Base-by-base conservation (phyloP, 331 rosid species). In the Dryas integrifolia region DNA sequence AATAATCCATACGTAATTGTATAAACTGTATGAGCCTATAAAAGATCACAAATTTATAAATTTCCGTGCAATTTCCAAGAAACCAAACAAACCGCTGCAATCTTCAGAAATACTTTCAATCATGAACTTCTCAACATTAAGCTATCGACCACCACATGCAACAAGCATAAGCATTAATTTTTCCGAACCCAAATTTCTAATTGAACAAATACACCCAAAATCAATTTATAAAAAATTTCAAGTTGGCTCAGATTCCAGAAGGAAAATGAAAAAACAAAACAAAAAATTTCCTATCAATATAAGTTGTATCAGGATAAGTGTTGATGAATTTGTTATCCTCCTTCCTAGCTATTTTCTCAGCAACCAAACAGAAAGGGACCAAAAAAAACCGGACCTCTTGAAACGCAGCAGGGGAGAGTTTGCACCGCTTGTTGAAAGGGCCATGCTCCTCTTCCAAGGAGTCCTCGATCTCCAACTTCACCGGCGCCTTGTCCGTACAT, bases 391-490 rank as follows among this genome's bases (percentile, higher is more conserved):
- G 9, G 79, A 92, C 97, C 92, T 88, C 85, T 15, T 72, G 85
- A 49, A 66, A 72, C 24, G 24, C 24, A 67, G 74, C 59, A 16
- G 67, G 63, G 30, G 85, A 74, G 72, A 69, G 69, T 67, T 82
- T 92, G 69, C 72, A 63, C 12, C 89, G 87, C 81, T 85, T 85
- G 69, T 35, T 40, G 66, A 83, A 58, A 9, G 87, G 87, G 12
- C 76, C 87, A 21, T 80, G 78, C 58, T 82, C 87, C 15, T 82
- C 87, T 41, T 85, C 85, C 55, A 85, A 64, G 14, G 87, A 39
- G 18, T 85, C 89, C 75, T 82, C 87, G 50, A 85, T 71, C 83
- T 85, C 89, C 77, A 74, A 30, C 79, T 85, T 85, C 73, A 85
- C 87, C 75, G 80, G 73, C 15, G 62, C 14, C 83, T 82, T 80